Evolutionary conservation across 345 rosid genomes (phyloP), one percentile per base, ranked within the genome.

Genomic region (Acer campestre): DNA sequence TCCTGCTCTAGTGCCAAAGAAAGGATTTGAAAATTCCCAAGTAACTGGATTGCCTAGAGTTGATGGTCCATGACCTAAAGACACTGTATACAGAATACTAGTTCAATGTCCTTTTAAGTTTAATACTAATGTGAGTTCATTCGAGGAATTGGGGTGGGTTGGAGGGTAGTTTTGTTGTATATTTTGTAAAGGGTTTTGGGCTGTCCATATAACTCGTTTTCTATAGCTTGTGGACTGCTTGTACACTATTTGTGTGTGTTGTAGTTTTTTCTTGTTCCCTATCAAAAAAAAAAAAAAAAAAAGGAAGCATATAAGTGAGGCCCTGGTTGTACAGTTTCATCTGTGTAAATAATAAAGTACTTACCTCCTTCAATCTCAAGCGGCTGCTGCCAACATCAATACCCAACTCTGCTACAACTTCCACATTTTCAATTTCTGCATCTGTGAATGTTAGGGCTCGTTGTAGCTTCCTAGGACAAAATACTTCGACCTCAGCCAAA

Each of bases 401-500:
- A 20, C 76, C 84, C 72, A 86, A 38, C 46, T 76, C 82, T 27
- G 68, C 78, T 38, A 55, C 73, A 73, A 79, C 71, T 8, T 78
- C 90, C 73, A 82, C 90, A 23, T 86, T 85, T 77, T 89, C 92
- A 68, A 96, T 87, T 85, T 96, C 99, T 58, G 97, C 97, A 85
- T 92, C 87, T 0, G 99, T 96, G 42, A 86, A 85, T 12, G 97
- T 94, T 80, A 96, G 94, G 0, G 95, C 97, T 58, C 87, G 88
- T 79, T 96, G 98, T 73, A 96, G 92, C 81, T 89, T 96, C 83
- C 83, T 86, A 0, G 92, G 78, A 53, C 79, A 90, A 83, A 93
- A 92, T 81, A 91, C 95, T 81, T 96, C 99, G 13, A 90, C 98
- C 84, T 92, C 99, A 66, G 85, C 97, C 87, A 85, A 73, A 79